These are phyloP conservation scores for Pseudozyma flocculosa DNA, from an alignment of 1,284 basidiomycete genomes.

Conservation along the genomic window DNA sequence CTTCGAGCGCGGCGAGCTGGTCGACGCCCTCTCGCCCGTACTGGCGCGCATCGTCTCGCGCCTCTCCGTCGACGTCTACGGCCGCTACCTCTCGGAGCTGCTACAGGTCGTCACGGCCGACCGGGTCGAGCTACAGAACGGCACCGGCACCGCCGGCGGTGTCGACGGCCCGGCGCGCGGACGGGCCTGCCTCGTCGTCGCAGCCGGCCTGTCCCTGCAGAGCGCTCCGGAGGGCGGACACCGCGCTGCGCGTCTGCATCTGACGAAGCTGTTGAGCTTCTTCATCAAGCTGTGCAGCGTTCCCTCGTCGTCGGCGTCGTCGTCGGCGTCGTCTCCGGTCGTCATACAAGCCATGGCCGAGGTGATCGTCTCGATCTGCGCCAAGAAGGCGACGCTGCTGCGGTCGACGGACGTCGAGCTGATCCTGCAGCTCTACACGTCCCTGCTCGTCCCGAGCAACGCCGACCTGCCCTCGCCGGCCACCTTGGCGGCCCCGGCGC, in stretches of 20 bases:
- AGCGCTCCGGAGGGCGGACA: slow-evolving; percentile 25
- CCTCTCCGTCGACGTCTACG: slow-evolving; percentile 7
- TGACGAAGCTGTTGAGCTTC: slow-evolving; percentile 18
- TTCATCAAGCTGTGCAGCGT: neutral
- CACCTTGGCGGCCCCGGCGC: neutral
- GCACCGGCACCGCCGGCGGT: neutral
- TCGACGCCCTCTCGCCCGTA: neutral
- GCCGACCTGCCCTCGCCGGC: slow-evolving; percentile 2
- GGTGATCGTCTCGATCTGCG: slow-evolving; percentile 19
- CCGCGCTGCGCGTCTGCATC: slow-evolving; percentile 9
- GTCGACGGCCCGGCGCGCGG: slow-evolving; percentile 4
- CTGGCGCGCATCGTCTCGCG: slow-evolving; percentile 17
- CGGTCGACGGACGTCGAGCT: slow-evolving; percentile 15
- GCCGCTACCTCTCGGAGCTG: slow-evolving; percentile 4
- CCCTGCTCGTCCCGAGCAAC: slow-evolving; percentile 16
- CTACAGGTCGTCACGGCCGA: neutral
- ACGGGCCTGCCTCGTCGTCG: slow-evolving; percentile 11
- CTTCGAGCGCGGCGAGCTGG: slow-evolving; percentile 2
- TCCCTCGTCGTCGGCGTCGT: slow-evolving; percentile 5
- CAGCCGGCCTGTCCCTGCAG: slow-evolving; percentile 20
- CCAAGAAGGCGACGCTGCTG: slow-evolving; percentile 27
- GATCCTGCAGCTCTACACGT: slow-evolving; percentile 16
- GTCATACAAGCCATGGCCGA: slow-evolving; percentile 1
- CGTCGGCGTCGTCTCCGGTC: too few species aligned
- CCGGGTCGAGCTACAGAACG: neutral